These are phyloP conservation scores for Cordyceps cateniannulata DNA, from an alignment of 2,329 filamentous ascomycete genomes.

Conservation along the genomic window DNA sequence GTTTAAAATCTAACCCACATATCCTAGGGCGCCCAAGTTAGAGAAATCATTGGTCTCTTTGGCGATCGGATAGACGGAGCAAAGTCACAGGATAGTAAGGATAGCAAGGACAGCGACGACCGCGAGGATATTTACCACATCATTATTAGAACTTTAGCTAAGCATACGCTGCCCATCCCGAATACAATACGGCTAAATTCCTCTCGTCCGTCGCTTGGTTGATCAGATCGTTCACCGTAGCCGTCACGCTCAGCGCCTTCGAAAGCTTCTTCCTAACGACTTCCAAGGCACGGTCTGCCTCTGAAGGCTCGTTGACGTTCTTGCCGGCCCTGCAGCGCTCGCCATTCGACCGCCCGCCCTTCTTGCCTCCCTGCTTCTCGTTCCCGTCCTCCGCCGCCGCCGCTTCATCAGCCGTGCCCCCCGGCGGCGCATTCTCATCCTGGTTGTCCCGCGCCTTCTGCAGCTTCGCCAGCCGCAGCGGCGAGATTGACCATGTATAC, in stretches of 20 bases:
- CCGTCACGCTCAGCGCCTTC: conserved; percentile 87
- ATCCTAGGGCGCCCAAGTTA: conserved; percentile 45
- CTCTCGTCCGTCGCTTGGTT: conserved; percentile 90
- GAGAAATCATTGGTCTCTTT: conserved; percentile 60
- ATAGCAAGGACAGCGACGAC: no score
- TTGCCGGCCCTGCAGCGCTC: conserved; percentile 22
- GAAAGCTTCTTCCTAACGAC: conserved; percentile 94
- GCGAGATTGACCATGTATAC: conserved; percentile 89
- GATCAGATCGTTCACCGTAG: conserved; percentile 94
- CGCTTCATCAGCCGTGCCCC: conserved; percentile 24
- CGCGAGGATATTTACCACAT: no score
- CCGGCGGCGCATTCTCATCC: conserved; percentile 27
- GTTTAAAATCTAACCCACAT: conserved; percentile 16
- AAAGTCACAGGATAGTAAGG: neutral
- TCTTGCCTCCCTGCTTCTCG: conserved; percentile 17
- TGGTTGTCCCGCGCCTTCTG: conserved; percentile 54
- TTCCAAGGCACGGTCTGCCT: conserved; percentile 85
- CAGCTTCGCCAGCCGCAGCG: conserved; percentile 56
- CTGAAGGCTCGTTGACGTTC: conserved; percentile 52
- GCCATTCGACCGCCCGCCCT: conserved; percentile 22
- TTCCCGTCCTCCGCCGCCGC: conserved; percentile 35
- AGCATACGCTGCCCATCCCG: conserved; percentile 45
- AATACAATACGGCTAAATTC: conserved; percentile 87
- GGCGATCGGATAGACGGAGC: no score
- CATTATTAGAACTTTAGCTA: conserved; percentile 17